These are phyloP conservation scores for Apiotrichum gamsii DNA, from an alignment of 1,284 basidiomycete species.

Conservation along the genomic window DNA sequence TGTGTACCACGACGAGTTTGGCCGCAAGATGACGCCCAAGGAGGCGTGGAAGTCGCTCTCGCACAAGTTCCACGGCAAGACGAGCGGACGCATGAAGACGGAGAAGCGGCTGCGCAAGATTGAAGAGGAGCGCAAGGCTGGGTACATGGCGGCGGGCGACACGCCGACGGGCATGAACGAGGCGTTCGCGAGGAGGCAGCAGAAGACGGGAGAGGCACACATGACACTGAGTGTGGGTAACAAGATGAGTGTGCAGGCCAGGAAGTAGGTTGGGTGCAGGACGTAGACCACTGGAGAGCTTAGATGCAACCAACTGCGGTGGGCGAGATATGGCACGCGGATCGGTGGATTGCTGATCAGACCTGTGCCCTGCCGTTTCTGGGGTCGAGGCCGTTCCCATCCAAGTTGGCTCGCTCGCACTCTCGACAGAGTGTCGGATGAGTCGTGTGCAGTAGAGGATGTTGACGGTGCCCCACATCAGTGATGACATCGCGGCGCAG, in stretches of 20 bases:
- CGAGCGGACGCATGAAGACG: slow-evolving; percentile 85
- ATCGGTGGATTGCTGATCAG: too few species aligned
- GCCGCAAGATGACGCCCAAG: slow-evolving; percentile 70
- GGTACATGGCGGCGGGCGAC: slow-evolving; percentile 88
- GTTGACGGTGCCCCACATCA: too few species aligned
- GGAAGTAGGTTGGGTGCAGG: neutral
- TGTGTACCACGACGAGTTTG: slow-evolving; percentile 94
- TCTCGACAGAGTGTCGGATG: too few species aligned
- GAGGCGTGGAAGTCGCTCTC: slow-evolving; percentile 92
- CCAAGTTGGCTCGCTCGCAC: too few species aligned
- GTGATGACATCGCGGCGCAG: too few species aligned
- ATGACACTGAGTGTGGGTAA: slow-evolving; percentile 91
- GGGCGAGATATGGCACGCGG: too few species aligned
- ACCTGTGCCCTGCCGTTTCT: too few species aligned
- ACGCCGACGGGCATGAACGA: slow-evolving; percentile 86
- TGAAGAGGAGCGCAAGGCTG: slow-evolving; percentile 83
- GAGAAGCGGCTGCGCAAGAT: slow-evolving; percentile 91
- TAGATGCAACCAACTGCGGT: too few species aligned
- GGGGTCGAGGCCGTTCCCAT: too few species aligned
- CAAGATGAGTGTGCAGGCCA: slow-evolving; percentile 61
- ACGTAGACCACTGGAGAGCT: too few species aligned
- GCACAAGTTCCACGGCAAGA: slow-evolving; percentile 94
- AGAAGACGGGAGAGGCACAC: slow-evolving; percentile 89
- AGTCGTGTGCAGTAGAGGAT: too few species aligned
- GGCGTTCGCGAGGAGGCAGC: slow-evolving; percentile 82